These are phyloP conservation scores for Bullera alba DNA, from an alignment of 768 basidiomycete species.

Conservation along the genomic window DNA sequence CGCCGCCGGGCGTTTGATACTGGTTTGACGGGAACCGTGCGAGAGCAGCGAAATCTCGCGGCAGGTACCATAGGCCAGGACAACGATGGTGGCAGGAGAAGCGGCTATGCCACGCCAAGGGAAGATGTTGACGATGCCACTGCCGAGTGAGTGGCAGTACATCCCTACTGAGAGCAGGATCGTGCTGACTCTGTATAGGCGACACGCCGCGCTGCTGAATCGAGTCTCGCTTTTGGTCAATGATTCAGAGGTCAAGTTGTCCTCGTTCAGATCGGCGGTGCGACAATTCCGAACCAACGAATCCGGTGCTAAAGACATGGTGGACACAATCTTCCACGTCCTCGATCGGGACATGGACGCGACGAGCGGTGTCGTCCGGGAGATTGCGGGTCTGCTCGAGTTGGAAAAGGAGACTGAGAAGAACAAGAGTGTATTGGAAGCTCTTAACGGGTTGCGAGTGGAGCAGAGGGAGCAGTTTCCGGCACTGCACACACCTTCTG, in stretches of 20 bases:
- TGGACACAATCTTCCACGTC: conserved; percentile 80
- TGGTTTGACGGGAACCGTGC: conserved; percentile 20
- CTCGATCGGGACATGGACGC: conserved; percentile 62
- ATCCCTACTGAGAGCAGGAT: conserved; percentile 1
- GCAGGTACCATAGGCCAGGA: background rate
- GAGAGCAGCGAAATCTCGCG: background rate
- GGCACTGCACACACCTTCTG: conserved; percentile 50
- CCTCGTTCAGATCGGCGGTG: conserved; percentile 59
- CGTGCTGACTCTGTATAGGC: conserved; percentile 49
- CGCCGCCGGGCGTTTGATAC: conserved; percentile 38
- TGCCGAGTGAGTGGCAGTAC: conserved; percentile 31
- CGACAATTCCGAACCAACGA: conserved; percentile 73
- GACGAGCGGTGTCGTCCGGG: conserved; percentile 51
- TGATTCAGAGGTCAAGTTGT: conserved; percentile 45
- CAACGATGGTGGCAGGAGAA: background rate
- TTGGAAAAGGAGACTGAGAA: conserved; percentile 69
- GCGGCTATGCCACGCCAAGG: conserved; percentile 30
- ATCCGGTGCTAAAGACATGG: conserved; percentile 70
- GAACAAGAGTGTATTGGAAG: conserved; percentile 62
- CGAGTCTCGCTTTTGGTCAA: conserved; percentile 52
- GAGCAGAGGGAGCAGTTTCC: conserved; percentile 87
- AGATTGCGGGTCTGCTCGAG: conserved; percentile 59
- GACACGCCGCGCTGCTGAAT: conserved; percentile 59
- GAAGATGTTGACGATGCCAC: conserved; percentile 42
- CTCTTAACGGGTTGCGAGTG: conserved; percentile 76